Percentiles rank a stretch among this genome's conserved stretches.
These are phyloP conservation scores for Cubamyces sp. DNA, from an alignment of 768 basidiomycete genomes.

Conservation along the genomic window DNA sequence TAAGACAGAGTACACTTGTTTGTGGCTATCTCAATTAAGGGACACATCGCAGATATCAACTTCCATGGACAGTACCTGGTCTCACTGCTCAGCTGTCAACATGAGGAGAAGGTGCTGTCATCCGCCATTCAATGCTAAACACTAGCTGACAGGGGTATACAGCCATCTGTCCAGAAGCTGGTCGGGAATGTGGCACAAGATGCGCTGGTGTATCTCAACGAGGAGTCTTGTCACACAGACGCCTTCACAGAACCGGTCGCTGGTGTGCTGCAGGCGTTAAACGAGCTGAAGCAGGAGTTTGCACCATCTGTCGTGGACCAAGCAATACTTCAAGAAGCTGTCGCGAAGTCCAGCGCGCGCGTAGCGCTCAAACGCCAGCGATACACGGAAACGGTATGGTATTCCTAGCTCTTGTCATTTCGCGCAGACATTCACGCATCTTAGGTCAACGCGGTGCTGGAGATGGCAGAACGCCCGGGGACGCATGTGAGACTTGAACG, in stretches of 20 bases:
- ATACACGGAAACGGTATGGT: constrained; percentile 54
- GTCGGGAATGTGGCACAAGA: constrained; percentile 66
- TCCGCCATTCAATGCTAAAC: not conserved
- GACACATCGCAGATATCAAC: constrained; percentile 50
- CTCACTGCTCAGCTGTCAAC: constrained; percentile 73
- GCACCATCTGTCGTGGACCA: constrained; percentile 46
- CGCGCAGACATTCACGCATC: too few relatives aligned
- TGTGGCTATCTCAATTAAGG: not conserved
- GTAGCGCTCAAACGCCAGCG: constrained; percentile 48
- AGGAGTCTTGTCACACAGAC: constrained; percentile 68
- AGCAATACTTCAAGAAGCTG: constrained; percentile 47
- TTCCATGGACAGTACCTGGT: constrained; percentile 62
- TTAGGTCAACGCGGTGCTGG: constrained; percentile 64
- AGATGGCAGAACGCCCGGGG: constrained; percentile 58
- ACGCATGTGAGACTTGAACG: constrained; percentile 66
- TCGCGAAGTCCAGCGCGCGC: constrained; percentile 47
- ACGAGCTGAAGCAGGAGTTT: constrained; percentile 55
- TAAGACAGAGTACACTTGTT: constrained; percentile 37
- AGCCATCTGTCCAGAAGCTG: constrained; percentile 81
- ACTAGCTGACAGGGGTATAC: not conserved
- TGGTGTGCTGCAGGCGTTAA: constrained; percentile 51
- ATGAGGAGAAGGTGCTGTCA: constrained; percentile 75
- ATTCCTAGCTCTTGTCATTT: too few relatives aligned
- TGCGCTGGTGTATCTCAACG: constrained; percentile 58
- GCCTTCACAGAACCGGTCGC: constrained; percentile 55